These are phyloP conservation scores for Candida methanosorbosa DNA, from an alignment of 805 yeast genomes.

Conservation along the genomic window DNA sequence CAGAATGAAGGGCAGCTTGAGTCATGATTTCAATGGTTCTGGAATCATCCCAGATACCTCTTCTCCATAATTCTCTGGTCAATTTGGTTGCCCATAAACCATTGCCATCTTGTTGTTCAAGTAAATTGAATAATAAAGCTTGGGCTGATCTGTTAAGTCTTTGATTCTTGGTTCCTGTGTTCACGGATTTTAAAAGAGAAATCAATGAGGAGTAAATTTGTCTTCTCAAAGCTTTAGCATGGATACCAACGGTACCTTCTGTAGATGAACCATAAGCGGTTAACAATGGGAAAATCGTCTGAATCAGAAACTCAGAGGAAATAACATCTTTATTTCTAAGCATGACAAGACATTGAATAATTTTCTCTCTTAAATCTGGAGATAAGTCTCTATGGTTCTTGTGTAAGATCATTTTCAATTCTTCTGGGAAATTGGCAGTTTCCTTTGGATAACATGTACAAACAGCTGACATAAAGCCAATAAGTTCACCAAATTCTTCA, in stretches of 20 bases:
- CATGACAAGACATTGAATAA: conserved; percentile 84
- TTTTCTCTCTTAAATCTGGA: conserved; percentile 85
- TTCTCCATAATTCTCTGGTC: conserved; percentile 93
- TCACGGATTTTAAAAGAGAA: conserved; percentile 70
- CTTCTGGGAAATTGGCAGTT: conserved; percentile 77
- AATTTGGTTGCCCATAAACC: conserved; percentile 96
- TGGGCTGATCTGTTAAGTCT: conserved; percentile 86
- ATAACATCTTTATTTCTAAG: conserved; percentile 78
- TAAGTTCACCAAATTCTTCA: conserved; percentile 69
- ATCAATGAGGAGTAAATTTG: conserved; percentile 77
- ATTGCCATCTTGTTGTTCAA: conserved; percentile 67
- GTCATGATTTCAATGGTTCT: conserved; percentile 97
- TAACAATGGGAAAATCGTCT: conserved; percentile 81
- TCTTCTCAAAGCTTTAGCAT: conserved; percentile 74
- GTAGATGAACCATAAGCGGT: conserved; percentile 51
- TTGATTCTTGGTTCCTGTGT: conserved; percentile 84
- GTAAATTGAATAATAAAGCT: conserved; percentile 78
- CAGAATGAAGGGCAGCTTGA: conserved; percentile 85
- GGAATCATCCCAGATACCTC: conserved; percentile 97
- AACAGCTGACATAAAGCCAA: conserved; percentile 89
- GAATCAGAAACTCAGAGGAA: conserved; percentile 71
- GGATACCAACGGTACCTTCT: conserved; percentile 36
- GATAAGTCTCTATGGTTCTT: conserved; percentile 76
- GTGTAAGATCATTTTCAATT: conserved; percentile 56
- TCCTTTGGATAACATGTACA: conserved; percentile 86